Base-by-base conservation (phyloP, 352 stramenopile species). In the Pythium apleroticum region DNA sequence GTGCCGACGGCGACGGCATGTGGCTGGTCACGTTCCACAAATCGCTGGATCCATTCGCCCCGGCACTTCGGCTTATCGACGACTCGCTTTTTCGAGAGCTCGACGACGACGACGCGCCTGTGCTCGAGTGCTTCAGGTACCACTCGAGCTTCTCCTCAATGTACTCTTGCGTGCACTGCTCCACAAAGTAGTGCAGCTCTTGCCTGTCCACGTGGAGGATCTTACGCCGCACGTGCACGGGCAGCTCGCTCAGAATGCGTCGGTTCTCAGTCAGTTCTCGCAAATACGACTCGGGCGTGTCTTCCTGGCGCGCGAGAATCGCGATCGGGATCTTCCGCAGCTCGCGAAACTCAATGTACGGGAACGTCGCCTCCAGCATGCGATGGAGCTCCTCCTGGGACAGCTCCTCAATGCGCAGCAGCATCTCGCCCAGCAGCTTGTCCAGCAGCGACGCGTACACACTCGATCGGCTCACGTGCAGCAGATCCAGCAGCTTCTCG, bases 261-360 rank as follows among this genome's bases (percentile, higher is more conserved):
- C 84, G 84, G 57, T 96, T 93, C 65, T 93, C 85, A 1, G 86
- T 94, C 48, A 96, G 64, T 52, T 94, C 85, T 41, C 81, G 80
- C 35, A 96, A 39, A 62, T 92, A 96, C 27, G 82, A 54, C 46
- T 89, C 75, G 0, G 87, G 87, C 12, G 87, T 96, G n/a, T 92
- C 77, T 10, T 91, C 76, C 57, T 96, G 88, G 24, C 80, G 73
- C 27, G 85, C 77, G 19, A 96, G 71, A 48, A 96, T 88, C 48
- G 88, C 86, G 53, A 96, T 93, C 19, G 86, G 86, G 60, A 96
- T 87, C 25, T 82, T 77, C 46, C 86, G 81, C 31, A 96, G 78
- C 74, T 96, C 88, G 37, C 84, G 84, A 63, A 93, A 93, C 66
- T 96, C 88, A 69, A 96, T 91, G 45, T 93, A 96, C 31, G 88